Conservation (phyloP, 2,329 filamentous ascomycete genomes). For the Aspergillus neoniger region DNA sequence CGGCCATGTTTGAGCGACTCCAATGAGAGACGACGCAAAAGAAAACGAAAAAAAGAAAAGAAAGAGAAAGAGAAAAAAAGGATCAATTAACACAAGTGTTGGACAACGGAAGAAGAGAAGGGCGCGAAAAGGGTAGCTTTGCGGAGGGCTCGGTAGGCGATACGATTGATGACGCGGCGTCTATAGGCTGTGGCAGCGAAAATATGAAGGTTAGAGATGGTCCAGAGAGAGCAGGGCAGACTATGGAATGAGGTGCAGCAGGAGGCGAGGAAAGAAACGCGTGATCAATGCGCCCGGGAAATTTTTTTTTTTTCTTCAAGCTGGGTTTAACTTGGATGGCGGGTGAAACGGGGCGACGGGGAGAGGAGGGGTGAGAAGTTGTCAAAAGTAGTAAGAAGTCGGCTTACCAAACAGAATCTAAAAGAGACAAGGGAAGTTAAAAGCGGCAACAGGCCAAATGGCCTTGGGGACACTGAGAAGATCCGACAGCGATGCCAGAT, state of each 20-base stretch:
- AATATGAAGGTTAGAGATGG: constrained; percentile 17
- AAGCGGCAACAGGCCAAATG: constrained; percentile 31
- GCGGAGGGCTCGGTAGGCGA: constrained; percentile 30
- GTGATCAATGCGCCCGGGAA: constrained; percentile 23
- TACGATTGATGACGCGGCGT: constrained; percentile 36
- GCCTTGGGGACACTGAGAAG: constrained; percentile 26
- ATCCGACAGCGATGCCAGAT: constrained; percentile 33
- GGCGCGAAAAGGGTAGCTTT: constrained; percentile 32
- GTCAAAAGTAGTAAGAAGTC: neutral
- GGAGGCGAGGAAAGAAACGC: constrained; percentile 13
- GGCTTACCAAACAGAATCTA: constrained; percentile 34
- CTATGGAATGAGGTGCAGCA: neutral
- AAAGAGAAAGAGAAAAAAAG: constrained; percentile 25
- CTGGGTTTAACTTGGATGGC: neutral
- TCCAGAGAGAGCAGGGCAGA: constrained; percentile 10
- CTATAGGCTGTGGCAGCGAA: constrained; percentile 31
- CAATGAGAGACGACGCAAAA: constrained; percentile 31
- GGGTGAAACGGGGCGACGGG: constrained; percentile 7
- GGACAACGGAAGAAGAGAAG: constrained; percentile 24
- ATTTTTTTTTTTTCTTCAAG: constrained; percentile 18
- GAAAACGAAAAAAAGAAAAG: constrained; percentile 23
- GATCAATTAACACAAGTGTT: constrained; percentile 24
- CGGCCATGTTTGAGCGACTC: constrained; percentile 63
- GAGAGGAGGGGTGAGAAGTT: constrained; percentile 9
- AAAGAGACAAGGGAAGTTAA: constrained; percentile 27